These are phyloP conservation scores for Scopulariopsis brevicaulis DNA, from an alignment of 2,329 filamentous ascomycete species.

Conservation along the genomic window DNA sequence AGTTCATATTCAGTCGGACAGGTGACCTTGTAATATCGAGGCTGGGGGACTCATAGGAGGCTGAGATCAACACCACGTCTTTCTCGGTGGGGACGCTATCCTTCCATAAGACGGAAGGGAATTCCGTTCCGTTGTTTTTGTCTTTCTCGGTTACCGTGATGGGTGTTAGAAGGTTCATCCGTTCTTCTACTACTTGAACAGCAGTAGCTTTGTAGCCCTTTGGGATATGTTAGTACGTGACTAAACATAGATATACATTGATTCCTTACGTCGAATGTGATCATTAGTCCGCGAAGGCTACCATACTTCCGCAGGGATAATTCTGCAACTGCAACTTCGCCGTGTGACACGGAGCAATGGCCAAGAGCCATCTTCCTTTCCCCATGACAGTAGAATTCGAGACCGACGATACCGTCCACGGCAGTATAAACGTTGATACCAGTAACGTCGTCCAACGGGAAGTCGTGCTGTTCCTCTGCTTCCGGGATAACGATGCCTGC, in stretches of 20 bases:
- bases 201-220: not conserved
- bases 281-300: not conserved
- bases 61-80: not conserved
- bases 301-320: not conserved
- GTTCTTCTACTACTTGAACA: not conserved
- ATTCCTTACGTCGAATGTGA: not conserved
- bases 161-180: too few species aligned
- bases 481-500: not conserved
- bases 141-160: not conserved
- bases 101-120: not conserved
- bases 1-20: not conserved
- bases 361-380: not conserved
- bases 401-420: not conserved
- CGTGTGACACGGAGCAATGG: not conserved
- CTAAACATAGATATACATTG: too few species aligned
- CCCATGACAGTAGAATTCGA: not conserved
- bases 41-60: not conserved
- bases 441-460: not conserved
- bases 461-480: not conserved
- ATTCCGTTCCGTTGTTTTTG: not conserved
- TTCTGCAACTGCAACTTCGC: not conserved
- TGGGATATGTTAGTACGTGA: not conserved
- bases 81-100: not conserved
- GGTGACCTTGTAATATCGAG: not conserved
- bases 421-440: not conserved